phyloP scores from a whole-genome alignment of 2,329 filamentous ascomycete species.

The Arthrobotrys entomopaga region DNA sequence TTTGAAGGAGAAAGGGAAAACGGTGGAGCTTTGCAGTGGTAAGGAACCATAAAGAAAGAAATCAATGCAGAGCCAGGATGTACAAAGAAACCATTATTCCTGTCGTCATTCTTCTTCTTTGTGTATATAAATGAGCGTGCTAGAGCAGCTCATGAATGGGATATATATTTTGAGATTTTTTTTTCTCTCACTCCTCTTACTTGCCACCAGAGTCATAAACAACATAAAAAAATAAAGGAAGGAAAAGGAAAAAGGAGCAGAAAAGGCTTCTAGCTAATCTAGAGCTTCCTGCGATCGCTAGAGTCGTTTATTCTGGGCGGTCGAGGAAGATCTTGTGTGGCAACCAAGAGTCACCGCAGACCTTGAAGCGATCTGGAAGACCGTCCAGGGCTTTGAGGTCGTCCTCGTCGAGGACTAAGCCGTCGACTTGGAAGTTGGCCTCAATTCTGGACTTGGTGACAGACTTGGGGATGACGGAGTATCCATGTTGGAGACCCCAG shows the following conservation, averaged over 20 bases:
- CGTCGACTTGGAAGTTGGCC: conserved; percentile 79
- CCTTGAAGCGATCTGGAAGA: conserved; percentile 81
- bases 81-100: conserved; percentile 15
- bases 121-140: conserved; percentile 53
- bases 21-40: conserved; percentile 28
- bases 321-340: conserved; percentile 84
- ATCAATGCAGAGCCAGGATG: conserved; percentile 24
- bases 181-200: neutral
- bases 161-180: conserved; percentile 20
- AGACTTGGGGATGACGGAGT: conserved; percentile 86
- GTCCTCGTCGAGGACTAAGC: conserved; percentile 76
- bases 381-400: conserved; percentile 76
- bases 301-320: conserved; percentile 70
- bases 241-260: conserved; percentile 7
- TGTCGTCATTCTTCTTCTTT: conserved; percentile 21
- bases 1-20: conserved; percentile 13
- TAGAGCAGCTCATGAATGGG: conserved; percentile 54
- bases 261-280: conserved; percentile 1
- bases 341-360: conserved; percentile 71
- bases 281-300: neutral
- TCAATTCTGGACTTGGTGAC: conserved; percentile 78
- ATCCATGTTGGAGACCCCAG: conserved; percentile 84
- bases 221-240: conserved; percentile 29
- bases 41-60: conserved; percentile 42
- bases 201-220: conserved; percentile 16